phyloP scores from a whole-genome alignment of 2,329 filamentous ascomycete genomes.

The Fusarium lateritium region DNA sequence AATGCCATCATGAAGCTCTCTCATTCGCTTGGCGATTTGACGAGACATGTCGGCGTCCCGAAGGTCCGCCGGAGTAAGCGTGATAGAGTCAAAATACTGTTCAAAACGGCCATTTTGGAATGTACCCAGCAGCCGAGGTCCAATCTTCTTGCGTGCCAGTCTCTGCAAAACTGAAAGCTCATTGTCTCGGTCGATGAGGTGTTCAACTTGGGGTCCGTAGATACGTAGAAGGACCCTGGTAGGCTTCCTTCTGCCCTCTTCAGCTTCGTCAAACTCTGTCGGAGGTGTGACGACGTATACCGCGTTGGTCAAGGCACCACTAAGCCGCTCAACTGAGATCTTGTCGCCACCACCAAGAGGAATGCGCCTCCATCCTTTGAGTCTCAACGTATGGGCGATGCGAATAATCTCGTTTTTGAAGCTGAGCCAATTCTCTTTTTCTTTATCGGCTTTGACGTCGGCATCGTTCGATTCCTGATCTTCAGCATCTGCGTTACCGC shows the following conservation, averaged over 20 bases:
- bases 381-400: slow-evolving; percentile 86
- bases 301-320: slow-evolving; percentile 94
- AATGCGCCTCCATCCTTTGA: slow-evolving; percentile 93
- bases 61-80: slow-evolving; percentile 83
- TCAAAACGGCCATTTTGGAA: slow-evolving; percentile 97
- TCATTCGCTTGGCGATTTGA: slow-evolving; percentile 97
- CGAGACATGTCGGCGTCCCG: slow-evolving; percentile 86
- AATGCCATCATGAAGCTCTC: slow-evolving; percentile 94
- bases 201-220: slow-evolving; percentile 95
- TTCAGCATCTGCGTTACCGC: slow-evolving; percentile 60
- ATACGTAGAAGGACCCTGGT: slow-evolving; percentile 88
- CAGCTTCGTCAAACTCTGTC: slow-evolving; percentile 64
- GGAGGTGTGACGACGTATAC: slow-evolving; percentile 95
- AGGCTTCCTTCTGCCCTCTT: slow-evolving; percentile 61
- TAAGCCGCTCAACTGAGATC: slow-evolving; percentile 82
- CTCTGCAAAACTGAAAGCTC: slow-evolving; percentile 90
- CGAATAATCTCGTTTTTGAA: slow-evolving; percentile 96
- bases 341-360: slow-evolving; percentile 77
- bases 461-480: slow-evolving; percentile 52
- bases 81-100: slow-evolving; percentile 88
- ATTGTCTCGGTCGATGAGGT: slow-evolving; percentile 93
- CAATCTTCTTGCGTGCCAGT: slow-evolving; percentile 92
- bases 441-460: slow-evolving; percentile 70
- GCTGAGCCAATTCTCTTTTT: slow-evolving; percentile 81
- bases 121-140: slow-evolving; percentile 89